Percentiles rank a stretch among this genome's conserved stretches.
Evolutionary conservation across 164 flowering plant genomes (phyloP).

Genomic region (Macadamia tetraphylla): DNA sequence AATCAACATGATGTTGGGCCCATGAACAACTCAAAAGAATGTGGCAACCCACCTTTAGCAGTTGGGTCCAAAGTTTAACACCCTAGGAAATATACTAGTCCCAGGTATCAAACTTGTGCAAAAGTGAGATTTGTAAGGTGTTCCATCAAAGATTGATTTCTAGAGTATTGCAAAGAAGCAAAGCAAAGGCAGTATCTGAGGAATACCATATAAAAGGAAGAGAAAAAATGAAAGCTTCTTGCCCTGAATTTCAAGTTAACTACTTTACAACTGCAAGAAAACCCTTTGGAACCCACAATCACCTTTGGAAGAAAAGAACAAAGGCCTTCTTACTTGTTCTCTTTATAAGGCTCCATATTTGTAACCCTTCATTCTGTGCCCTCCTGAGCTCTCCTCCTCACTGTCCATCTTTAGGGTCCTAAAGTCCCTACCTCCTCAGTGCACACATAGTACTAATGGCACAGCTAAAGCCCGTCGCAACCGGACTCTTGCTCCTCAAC

Average conservation of each 20-base stretch:
- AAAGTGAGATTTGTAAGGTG: no score
- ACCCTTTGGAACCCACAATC: constrained; percentile 18
- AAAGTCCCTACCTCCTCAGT: no score
- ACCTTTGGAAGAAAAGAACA: constrained; percentile 53
- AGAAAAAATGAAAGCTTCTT: constrained; percentile 7
- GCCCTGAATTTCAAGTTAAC: constrained; percentile 40
- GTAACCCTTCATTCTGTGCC: not conserved
- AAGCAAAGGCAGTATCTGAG: not conserved
- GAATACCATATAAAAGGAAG: no score
- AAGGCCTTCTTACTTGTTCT: not conserved
- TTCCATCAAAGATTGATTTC: no score
- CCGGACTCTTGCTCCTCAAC: constrained; percentile 34
- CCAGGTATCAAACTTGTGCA: no score
- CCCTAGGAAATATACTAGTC: no score
- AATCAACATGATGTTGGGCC: no score
- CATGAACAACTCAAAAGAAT: no score
- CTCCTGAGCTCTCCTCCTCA: not conserved
- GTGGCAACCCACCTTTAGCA: no score
- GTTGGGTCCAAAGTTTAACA: no score
- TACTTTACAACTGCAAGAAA: constrained; percentile 42
- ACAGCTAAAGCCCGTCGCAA: constrained; percentile 46
- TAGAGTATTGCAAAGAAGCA: not conserved
- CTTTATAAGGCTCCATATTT: not conserved
- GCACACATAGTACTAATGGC: constrained; percentile 30
- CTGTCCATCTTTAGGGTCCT: no score